Base-by-base conservation (phyloP, 1,284 basidiomycete genomes). In the Waitea zeae region DNA sequence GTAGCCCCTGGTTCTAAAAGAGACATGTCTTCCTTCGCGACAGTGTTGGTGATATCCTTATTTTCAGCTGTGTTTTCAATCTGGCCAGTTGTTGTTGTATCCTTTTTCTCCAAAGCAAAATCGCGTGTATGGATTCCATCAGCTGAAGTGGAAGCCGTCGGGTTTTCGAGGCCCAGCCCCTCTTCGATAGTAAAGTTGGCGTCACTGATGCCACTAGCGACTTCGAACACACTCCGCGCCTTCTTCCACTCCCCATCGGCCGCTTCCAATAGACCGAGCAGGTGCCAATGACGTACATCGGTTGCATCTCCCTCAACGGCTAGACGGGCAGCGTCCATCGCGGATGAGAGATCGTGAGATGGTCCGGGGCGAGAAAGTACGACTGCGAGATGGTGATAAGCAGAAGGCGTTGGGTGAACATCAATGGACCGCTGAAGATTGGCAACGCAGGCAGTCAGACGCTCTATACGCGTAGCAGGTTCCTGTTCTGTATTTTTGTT, bases 261-360 rank as follows among this genome's bases (percentile, higher is more conserved):
- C 0, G 79, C 77, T 7, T 92, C 62, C 12, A 96, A 53, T 4
- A 98, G 59, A 1, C 83, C 86, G 0, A 97, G 66, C 12, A 97
- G 64, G 53, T 97, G 93, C 93, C 92, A 97, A 37, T 82, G 75
- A 28, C 84, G 68, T 17, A 84, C 64, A 44, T 84, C 78, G 17
- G 57, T 58, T 0, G 80, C 63, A 36, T 82, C 76, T 3, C 68
- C 64, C 52, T 92, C 86, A 7, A 93, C 70, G 0, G 87, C 83
- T 9, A 62, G 53, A 9, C 82, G 73, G 0, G 86, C 82, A 29
- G 73, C 62, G 5, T 67, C 55, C 2, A 82, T 62, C 0, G 89
- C 89, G 3, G 64, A 57, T 19, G 69, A 60, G 14, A 92, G 57
- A 42, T 86, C 70, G 18, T 79, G 70, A n/a, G 65, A 54, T 2